Conservation (phyloP, 148 eudicot genomes). For the Arbutus unedo region DNA sequence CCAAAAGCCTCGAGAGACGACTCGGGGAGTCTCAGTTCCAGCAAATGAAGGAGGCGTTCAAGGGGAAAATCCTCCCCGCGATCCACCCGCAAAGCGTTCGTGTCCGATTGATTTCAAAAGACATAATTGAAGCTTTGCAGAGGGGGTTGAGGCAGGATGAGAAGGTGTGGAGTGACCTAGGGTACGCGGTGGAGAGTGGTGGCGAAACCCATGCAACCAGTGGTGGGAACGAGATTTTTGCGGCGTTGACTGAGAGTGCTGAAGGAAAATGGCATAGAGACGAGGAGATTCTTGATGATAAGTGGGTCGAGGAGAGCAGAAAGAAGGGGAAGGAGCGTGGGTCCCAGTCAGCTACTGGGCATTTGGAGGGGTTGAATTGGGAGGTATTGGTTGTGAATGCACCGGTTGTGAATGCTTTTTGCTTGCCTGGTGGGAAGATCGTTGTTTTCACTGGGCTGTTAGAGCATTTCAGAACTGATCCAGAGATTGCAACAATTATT, state of each 20-base stretch:
- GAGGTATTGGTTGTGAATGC: slow-evolving; percentile 77
- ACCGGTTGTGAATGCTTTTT: slow-evolving; percentile 79
- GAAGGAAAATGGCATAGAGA: slow-evolving; percentile 51
- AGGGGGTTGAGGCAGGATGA: slow-evolving; percentile 79
- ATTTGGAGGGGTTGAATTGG: slow-evolving; percentile 89
- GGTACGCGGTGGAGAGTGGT: slow-evolving; percentile 37
- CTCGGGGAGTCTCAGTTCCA: slow-evolving; percentile 54
- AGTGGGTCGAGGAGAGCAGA: slow-evolving; percentile 76
- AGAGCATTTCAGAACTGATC: slow-evolving; percentile 58
- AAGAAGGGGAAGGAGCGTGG: slow-evolving; percentile 46
- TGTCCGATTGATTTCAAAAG: slow-evolving; percentile 61
- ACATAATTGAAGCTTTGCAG: slow-evolving; percentile 64
- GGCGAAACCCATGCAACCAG: slow-evolving; percentile 14
- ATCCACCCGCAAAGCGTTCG: slow-evolving; percentile 78
- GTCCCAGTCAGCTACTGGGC: slow-evolving; percentile 33
- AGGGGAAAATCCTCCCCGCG: slow-evolving; percentile 70
- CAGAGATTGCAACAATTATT: slow-evolving; percentile 80
- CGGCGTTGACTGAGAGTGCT: slow-evolving; percentile 36
- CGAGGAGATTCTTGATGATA: slow-evolving; percentile 79
- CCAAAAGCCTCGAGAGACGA: slow-evolving; percentile 39
- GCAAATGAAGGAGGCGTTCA: slow-evolving; percentile 39
- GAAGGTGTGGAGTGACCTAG: slow-evolving; percentile 63
- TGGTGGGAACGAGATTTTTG: slow-evolving; percentile 34
- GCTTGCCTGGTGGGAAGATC: slow-evolving; percentile 95
- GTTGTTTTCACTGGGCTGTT: slow-evolving; percentile 89